Evolutionary conservation across 1,139 yeast genomes (phyloP).

Genomic region (Candida freyschussii): DNA sequence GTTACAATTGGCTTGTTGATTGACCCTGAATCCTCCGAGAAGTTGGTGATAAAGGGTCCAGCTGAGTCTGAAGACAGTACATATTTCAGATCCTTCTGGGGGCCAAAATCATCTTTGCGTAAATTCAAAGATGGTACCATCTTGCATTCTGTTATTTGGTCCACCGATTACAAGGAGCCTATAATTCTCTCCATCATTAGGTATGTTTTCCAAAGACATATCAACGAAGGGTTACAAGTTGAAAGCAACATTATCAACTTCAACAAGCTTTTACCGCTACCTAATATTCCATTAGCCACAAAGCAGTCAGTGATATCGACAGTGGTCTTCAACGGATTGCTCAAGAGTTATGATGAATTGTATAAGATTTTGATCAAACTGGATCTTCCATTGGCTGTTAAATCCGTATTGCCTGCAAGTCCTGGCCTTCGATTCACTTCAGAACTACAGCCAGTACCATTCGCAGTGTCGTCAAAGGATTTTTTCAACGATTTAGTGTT

Average conservation of each 20-base stretch:
- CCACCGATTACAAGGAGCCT: constrained; percentile 53
- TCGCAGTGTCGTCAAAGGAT: constrained; percentile 71
- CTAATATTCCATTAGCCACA: constrained; percentile 53
- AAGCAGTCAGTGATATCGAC: constrained; percentile 50
- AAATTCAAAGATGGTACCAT: constrained; percentile 89
- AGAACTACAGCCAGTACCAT: constrained; percentile 75
- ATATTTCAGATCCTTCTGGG: constrained; percentile 85
- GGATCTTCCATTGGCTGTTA: constrained; percentile 68
- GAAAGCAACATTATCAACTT: constrained; percentile 40
- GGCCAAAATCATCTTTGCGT: constrained; percentile 75
- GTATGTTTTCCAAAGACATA: constrained; percentile 59
- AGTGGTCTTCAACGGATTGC: constrained; percentile 50
- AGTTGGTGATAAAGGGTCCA: constrained; percentile 84
- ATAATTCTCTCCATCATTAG: constrained; percentile 62
- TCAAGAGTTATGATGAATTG: constrained; percentile 62
- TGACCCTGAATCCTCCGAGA: constrained; percentile 73
- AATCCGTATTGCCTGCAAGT: constrained; percentile 68
- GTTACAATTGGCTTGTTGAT: constrained; percentile 59
- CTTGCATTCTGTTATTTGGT: constrained; percentile 88
- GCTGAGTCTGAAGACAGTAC: constrained; percentile 55
- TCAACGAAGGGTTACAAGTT: constrained; percentile 44
- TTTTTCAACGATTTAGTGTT: constrained; percentile 75
- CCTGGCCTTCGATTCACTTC: constrained; percentile 72
- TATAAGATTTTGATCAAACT: constrained; percentile 41
- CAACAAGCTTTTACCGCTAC: constrained; percentile 51